Percentiles rank a stretch among this genome's conserved stretches.
Conservation (phyloP, 129 eudicot genomes). For the Saposhnikovia divaricata region DNA sequence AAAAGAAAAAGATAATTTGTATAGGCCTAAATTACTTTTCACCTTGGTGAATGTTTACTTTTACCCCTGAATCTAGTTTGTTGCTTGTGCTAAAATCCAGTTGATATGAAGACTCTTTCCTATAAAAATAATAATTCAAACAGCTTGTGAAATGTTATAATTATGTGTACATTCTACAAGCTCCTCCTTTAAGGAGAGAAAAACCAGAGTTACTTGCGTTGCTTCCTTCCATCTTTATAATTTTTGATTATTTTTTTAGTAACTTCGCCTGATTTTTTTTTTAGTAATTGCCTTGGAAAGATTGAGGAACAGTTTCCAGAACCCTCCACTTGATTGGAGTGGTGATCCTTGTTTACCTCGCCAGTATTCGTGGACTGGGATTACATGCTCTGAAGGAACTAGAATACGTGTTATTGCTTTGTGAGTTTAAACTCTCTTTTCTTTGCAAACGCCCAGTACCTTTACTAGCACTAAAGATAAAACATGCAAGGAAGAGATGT, state of each 20-base stretch:
- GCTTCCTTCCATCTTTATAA: neutral
- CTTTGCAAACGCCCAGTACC: neutral
- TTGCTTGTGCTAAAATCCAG: neutral
- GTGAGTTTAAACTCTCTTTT: slow-evolving; percentile 39
- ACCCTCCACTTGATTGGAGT: slow-evolving; percentile 86
- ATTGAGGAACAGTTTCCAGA: slow-evolving; percentile 53
- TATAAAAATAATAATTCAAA: neutral
- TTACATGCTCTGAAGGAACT: slow-evolving; percentile 64
- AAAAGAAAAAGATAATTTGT: neutral
- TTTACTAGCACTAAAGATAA: neutral
- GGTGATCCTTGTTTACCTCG: slow-evolving; percentile 97
- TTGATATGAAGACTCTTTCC: neutral
- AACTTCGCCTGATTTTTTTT: neutral
- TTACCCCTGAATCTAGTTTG: neutral
- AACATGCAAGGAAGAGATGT: neutral
- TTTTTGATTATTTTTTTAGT: neutral
- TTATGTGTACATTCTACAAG: neutral
- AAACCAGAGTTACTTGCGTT: neutral
- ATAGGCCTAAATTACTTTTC: neutral
- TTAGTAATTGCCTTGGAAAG: slow-evolving; percentile 57
- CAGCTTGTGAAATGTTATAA: neutral
- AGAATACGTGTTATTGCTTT: slow-evolving; percentile 51
- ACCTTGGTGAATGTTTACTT: slow-evolving; percentile 9
- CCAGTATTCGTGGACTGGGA: slow-evolving; percentile 76
- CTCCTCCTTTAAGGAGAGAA: neutral